Conservation (phyloP, 1,139 yeast genomes). For the Torulaspora pretoriensis region DNA sequence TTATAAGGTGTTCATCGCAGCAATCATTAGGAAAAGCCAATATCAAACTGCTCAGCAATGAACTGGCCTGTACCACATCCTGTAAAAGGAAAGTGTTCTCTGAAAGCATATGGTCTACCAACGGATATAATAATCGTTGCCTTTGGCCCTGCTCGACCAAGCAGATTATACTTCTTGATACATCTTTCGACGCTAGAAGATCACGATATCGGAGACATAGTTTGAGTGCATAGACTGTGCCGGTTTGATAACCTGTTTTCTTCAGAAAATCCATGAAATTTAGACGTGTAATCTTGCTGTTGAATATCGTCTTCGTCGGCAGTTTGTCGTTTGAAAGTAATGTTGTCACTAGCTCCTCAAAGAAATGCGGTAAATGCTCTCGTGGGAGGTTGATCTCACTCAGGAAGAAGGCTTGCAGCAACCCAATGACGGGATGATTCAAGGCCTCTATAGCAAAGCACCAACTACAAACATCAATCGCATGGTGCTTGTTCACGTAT, state of each 20-base stretch:
- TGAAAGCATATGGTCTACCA: constrained; percentile 1
- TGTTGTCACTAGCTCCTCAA: constrained; percentile 10
- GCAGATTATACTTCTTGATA: neutral
- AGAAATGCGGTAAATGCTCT: constrained; percentile 7
- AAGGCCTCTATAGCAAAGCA: constrained; percentile 12
- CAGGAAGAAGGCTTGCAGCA: constrained; percentile 22
- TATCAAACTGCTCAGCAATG: constrained; percentile 4
- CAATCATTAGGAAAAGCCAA: constrained; percentile 5
- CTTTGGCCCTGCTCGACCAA: neutral
- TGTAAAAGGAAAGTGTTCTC: neutral
- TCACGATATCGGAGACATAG: constrained; percentile 15
- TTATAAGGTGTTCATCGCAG: constrained; percentile 14
- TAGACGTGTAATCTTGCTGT: constrained; percentile 18
- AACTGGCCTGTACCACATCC: constrained; percentile 6
- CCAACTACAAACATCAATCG: constrained; percentile 25
- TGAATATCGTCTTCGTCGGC: constrained; percentile 7
- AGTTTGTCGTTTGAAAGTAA: constrained; percentile 5
- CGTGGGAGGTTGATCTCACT: constrained; percentile 11
- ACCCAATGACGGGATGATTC: constrained; percentile 10
- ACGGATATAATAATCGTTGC: constrained; percentile 1
- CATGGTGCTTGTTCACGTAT: constrained; percentile 21
- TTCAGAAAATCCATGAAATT: constrained; percentile 24
- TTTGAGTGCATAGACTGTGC: constrained; percentile 17
- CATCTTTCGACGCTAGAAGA: constrained; percentile 1
- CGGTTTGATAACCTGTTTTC: constrained; percentile 11